These are phyloP conservation scores for Podaxis carcinomalis DNA, from an alignment of 768 basidiomycete species.

Conservation along the genomic window DNA sequence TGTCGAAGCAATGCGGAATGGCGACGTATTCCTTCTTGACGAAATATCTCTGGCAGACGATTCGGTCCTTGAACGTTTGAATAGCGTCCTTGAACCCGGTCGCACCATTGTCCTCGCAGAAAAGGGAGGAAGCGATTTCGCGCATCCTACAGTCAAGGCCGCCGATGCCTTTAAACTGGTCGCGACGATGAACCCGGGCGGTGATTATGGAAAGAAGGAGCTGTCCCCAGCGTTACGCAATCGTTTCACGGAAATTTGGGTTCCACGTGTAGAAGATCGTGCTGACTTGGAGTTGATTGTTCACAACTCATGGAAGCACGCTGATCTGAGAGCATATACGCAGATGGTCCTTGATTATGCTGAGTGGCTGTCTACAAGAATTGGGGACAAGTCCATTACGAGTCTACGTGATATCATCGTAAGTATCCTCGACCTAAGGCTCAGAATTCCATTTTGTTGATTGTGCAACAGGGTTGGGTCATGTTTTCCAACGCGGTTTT, in stretches of 20 bases:
- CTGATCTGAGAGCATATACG: slow-evolving; percentile 53
- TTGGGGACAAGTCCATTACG: slow-evolving; percentile 61
- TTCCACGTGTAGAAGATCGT: slow-evolving; percentile 74
- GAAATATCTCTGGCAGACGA: slow-evolving; percentile 98
- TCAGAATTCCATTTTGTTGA: slow-evolving; percentile 1
- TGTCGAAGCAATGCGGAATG: slow-evolving; percentile 82
- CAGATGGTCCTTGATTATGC: slow-evolving; percentile 67
- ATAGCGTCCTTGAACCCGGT: slow-evolving; percentile 92
- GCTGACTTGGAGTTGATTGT: slow-evolving; percentile 79
- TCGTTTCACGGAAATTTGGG: slow-evolving; percentile 99
- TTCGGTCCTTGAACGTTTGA: slow-evolving; percentile 93
- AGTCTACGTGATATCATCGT: slow-evolving; percentile 89
- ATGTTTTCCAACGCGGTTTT: slow-evolving; percentile 73
- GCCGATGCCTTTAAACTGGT: slow-evolving; percentile 75
- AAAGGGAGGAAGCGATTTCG: slow-evolving; percentile 72
- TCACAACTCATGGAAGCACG: slow-evolving; percentile 58
- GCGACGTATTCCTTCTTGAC: slow-evolving; percentile 87
- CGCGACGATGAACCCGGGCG: slow-evolving; percentile 99
- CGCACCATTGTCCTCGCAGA: slow-evolving; percentile 91
- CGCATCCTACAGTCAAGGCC: slow-evolving; percentile 65
- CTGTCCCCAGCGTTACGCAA: slow-evolving; percentile 95
- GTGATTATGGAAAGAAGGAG: slow-evolving; percentile 99
- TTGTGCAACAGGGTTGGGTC: slow-evolving; percentile 74
- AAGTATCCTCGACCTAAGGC: slow-evolving; percentile 19
- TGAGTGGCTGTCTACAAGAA: slow-evolving; percentile 66